Evolutionary conservation across 768 basidiomycete genomes (phyloP).

Genomic region (Leccinum pellstonianum): DNA sequence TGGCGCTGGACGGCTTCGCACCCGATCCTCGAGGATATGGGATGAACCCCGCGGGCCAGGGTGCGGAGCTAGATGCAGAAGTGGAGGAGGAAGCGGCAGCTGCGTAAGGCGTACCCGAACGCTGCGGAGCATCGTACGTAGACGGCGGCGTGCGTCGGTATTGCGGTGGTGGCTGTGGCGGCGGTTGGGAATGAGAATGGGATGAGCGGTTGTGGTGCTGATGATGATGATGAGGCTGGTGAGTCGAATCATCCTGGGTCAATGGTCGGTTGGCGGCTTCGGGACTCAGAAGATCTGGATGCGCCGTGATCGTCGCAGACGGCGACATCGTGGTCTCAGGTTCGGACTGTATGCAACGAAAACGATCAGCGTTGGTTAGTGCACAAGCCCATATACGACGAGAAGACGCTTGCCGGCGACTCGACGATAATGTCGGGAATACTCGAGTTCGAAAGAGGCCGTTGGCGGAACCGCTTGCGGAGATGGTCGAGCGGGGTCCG

Average conservation of each 20-base stretch:
- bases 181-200: background rate
- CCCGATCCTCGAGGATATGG: constrained; percentile 7
- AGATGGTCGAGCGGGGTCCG: constrained; percentile 25
- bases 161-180: background rate
- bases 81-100: background rate
- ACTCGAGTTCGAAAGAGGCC: constrained; percentile 33
- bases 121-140: constrained; percentile 1
- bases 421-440: constrained; percentile 46
- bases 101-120: constrained; percentile 14
- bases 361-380: background rate
- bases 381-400: background rate
- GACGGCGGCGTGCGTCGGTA: background rate
- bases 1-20: background rate
- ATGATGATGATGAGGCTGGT: background rate
- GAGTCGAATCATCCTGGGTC: constrained; percentile 17
- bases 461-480: constrained; percentile 29
- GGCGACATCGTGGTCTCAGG: constrained; percentile 38
- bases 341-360: constrained; percentile 35
- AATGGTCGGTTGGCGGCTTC: constrained; percentile 35
- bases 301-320: constrained; percentile 28
- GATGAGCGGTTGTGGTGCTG: background rate
- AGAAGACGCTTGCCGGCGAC: constrained; percentile 40
- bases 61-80: background rate
- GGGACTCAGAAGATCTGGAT: constrained; percentile 45
- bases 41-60: constrained; percentile 23